Conservation (phyloP, 257 asterid genomes). For the Solanum boliviense region DNA sequence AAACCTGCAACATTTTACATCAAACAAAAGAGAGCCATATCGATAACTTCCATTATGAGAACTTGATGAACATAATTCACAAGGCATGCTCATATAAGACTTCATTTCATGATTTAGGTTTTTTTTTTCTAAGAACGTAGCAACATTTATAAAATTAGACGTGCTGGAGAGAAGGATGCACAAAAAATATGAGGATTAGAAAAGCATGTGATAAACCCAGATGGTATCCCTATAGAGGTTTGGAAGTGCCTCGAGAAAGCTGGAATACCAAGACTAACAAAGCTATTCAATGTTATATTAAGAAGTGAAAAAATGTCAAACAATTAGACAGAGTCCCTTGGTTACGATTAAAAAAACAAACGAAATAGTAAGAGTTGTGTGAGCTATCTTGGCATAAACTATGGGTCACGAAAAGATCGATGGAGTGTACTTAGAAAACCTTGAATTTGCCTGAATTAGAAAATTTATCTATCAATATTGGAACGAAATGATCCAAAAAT, state of each 20-base stretch:
- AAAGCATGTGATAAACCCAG: not conserved
- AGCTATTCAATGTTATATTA: not conserved
- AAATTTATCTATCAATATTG: not conserved
- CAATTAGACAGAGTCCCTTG: not conserved
- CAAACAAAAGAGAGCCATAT: not conserved
- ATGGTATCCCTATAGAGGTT: not conserved
- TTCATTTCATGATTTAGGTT: not conserved
- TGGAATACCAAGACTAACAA: not conserved
- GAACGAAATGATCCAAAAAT: not conserved
- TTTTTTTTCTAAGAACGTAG: not conserved
- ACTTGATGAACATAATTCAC: not conserved
- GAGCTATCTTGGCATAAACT: not conserved
- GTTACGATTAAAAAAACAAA: not conserved
- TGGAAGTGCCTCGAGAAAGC: not conserved
- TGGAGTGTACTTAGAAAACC: not conserved
- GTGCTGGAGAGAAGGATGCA: not conserved
- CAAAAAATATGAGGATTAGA: not conserved
- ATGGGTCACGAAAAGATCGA: conserved; percentile 4
- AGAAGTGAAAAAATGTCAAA: not conserved
- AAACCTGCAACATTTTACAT: not conserved
- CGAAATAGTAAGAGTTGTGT: not conserved
- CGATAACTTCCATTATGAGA: not conserved
- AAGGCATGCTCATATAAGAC: not conserved
- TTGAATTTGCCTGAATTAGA: not conserved
- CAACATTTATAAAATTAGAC: not conserved